Conservation (phyloP, 805 yeast species). For the Sugiyamaella mastotermitis region DNA sequence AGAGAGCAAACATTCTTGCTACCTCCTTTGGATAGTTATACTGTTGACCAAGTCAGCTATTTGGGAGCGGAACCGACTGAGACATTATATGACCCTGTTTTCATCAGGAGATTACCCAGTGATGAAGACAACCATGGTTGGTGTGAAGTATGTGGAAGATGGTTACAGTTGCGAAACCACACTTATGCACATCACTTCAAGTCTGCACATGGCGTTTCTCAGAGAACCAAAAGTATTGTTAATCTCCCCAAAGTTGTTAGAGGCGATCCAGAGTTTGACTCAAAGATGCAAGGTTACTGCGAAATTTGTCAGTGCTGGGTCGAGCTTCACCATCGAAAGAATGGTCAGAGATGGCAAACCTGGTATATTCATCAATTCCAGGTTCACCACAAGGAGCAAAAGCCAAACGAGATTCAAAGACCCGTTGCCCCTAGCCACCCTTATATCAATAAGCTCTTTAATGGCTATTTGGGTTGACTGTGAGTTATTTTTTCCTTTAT, state of each 20-base stretch:
- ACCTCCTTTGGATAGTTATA: slow-evolving; percentile 11
- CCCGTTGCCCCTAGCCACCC: neutral
- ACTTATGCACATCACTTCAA: slow-evolving; percentile 46
- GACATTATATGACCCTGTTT: slow-evolving; percentile 17
- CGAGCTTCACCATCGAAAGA: slow-evolving; percentile 16
- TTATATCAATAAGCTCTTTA: neutral
- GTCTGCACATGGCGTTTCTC: slow-evolving; percentile 36
- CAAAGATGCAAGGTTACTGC: slow-evolving; percentile 19
- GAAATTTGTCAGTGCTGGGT: slow-evolving; percentile 14
- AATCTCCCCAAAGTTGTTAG: slow-evolving; percentile 12
- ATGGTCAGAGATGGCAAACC: slow-evolving; percentile 18
- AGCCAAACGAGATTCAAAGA: slow-evolving; percentile 3
- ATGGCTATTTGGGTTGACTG: slow-evolving; percentile 1
- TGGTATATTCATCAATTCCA: slow-evolving; percentile 20
- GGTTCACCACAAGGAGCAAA: slow-evolving; percentile 16
- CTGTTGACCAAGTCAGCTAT: slow-evolving; percentile 12
- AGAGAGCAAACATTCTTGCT: slow-evolving; percentile 6
- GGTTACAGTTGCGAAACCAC: slow-evolving; percentile 22
- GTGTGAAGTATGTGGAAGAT: slow-evolving; percentile 18
- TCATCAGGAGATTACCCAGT: slow-evolving; percentile 13
- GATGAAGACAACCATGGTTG: slow-evolving; percentile 19
- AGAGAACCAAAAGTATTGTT: slow-evolving; percentile 13
- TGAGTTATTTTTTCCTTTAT: neutral
- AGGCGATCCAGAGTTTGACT: slow-evolving; percentile 11
- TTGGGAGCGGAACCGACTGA: slow-evolving; percentile 17